Evolutionary conservation across 2,329 filamentous ascomycete genomes (phyloP).

Genomic region (Purpureocillium takamizusanense): DNA sequence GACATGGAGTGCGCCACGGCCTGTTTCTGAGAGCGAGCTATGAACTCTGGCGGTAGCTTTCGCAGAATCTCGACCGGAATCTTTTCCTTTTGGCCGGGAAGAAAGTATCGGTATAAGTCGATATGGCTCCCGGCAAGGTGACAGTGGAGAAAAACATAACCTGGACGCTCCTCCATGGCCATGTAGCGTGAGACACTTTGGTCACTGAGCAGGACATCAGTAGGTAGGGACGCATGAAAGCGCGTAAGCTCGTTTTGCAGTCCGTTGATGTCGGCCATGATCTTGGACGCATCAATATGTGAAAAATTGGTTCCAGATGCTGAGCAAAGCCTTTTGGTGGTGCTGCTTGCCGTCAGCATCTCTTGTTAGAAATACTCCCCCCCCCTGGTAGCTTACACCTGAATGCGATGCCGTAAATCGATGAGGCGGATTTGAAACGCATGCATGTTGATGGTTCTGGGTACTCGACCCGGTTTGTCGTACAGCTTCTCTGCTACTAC

Average conservation of each 20-base stretch:
- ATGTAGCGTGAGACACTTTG: slow-evolving; percentile 22
- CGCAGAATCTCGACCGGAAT: slow-evolving; percentile 20
- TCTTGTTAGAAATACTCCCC: too few relatives aligned
- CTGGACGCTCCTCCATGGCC: slow-evolving; percentile 18
- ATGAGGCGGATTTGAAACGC: slow-evolving; percentile 25
- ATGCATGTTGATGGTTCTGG: slow-evolving; percentile 19
- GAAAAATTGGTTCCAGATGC: slow-evolving; percentile 9
- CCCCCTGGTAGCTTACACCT: too few relatives aligned
- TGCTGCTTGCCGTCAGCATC: slow-evolving; percentile 9
- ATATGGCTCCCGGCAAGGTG: slow-evolving; percentile 26
- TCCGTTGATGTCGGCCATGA: slow-evolving; percentile 25
- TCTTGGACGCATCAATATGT: slow-evolving; percentile 23
- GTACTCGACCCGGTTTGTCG: slow-evolving; percentile 15
- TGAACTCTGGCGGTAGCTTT: slow-evolving; percentile 25
- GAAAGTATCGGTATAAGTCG: slow-evolving; percentile 28
- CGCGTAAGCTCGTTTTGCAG: slow-evolving; percentile 28
- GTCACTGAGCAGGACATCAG: slow-evolving; percentile 22
- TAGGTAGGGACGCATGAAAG: slow-evolving; percentile 24
- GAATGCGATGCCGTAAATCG: slow-evolving; percentile 26
- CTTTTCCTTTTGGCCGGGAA: slow-evolving; percentile 24
- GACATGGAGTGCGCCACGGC: slow-evolving; percentile 28
- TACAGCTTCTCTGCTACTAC: slow-evolving; percentile 21
- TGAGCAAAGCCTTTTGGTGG: slow-evolving; percentile 16
- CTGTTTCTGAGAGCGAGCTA: slow-evolving; percentile 26
- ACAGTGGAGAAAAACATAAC: slow-evolving; percentile 28